Evolutionary conservation across 2,329 filamentous ascomycete species (phyloP).

Genomic region (Alternaria sp.): DNA sequence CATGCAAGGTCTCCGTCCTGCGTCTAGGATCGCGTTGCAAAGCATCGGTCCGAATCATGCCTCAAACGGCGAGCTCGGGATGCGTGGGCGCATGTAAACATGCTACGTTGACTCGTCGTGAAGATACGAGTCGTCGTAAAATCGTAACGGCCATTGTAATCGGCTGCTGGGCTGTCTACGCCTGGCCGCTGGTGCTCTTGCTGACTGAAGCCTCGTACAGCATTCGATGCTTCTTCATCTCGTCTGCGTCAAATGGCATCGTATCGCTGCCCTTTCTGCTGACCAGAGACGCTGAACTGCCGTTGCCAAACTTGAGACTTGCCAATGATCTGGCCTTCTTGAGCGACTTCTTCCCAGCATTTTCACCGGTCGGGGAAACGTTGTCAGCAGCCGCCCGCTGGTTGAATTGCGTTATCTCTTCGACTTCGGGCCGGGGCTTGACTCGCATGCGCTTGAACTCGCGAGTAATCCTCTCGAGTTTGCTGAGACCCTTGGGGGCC

Average conservation of each 20-base stretch:
- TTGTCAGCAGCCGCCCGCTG: constrained; percentile 31
- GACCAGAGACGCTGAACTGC: constrained; percentile 43
- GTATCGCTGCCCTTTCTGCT: constrained; percentile 48
- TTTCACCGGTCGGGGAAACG: constrained; percentile 30
- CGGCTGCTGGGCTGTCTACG: constrained; percentile 11
- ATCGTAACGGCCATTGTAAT: constrained; percentile 24
- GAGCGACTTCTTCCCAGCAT: constrained; percentile 45
- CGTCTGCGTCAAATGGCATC: constrained; percentile 45
- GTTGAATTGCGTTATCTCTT: constrained; percentile 54
- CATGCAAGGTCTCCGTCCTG: constrained; percentile 9
- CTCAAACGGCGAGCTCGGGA: constrained; percentile 4
- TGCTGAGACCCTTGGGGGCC: constrained; percentile 53
- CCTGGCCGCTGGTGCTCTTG: constrained; percentile 17
- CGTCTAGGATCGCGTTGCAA: constrained; percentile 10
- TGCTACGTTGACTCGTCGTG: constrained; percentile 27
- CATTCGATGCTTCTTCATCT: constrained; percentile 50
- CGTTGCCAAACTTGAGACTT: constrained; percentile 42
- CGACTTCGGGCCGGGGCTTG: constrained; percentile 61
- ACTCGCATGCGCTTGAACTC: constrained; percentile 67
- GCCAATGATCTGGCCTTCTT: constrained; percentile 51
- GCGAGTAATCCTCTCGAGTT: constrained; percentile 67
- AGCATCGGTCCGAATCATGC: constrained; percentile 12
- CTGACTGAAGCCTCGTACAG: constrained; percentile 46
- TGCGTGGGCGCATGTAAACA: constrained; percentile 16
- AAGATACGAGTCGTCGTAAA: constrained; percentile 28